phyloP scores from a whole-genome alignment of 345 rosid species.

The Turnera subulata region DNA sequence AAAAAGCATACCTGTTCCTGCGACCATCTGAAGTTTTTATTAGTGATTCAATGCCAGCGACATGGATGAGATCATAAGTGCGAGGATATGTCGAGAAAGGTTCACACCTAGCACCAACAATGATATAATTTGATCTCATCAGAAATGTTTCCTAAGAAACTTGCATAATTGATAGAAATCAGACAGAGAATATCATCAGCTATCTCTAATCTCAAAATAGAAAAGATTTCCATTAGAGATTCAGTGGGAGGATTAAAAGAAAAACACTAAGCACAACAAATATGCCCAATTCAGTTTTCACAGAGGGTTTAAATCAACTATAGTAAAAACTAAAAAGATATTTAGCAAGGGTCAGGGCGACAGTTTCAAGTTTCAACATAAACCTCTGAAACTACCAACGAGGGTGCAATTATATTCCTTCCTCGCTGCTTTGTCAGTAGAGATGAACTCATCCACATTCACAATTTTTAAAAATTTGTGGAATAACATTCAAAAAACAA shows the following conservation, averaged over 20 bases:
- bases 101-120: slow-evolving; percentile 73
- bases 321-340: not conserved
- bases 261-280: not conserved
- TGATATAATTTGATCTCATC: slow-evolving; percentile 8
- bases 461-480: not conserved
- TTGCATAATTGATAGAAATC: not conserved
- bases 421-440: too few species aligned
- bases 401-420: too few species aligned
- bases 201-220: too few species aligned
- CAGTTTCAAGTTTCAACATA: too few species aligned
- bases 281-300: slow-evolving; percentile 1
- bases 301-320: not conserved
- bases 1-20: slow-evolving; percentile 20
- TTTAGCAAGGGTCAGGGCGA: too few species aligned
- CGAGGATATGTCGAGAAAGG: slow-evolving; percentile 99
- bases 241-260: not conserved
- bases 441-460: not conserved
- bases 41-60: slow-evolving; percentile 71
- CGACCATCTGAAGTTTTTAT: slow-evolving; percentile 22
- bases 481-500: not conserved
- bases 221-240: too few species aligned
- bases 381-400: too few species aligned
- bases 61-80: slow-evolving; percentile 86
- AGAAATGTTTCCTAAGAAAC: not conserved
- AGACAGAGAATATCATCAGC: too few species aligned